phyloP scores from a whole-genome alignment of 805 yeast genomes.

The Saturnispora diversa region DNA sequence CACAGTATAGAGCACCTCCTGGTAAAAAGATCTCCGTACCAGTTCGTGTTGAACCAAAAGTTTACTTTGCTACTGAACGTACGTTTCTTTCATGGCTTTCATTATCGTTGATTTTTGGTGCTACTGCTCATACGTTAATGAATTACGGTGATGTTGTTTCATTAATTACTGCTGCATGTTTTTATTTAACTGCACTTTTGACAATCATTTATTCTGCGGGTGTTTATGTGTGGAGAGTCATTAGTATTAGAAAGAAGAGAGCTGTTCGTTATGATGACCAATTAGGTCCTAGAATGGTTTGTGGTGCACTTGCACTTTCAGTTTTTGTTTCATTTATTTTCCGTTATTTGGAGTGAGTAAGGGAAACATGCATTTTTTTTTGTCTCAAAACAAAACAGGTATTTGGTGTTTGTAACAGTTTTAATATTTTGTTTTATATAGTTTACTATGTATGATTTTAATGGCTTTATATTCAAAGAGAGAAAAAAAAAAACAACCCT shows the following conservation, averaged over 20 bases:
- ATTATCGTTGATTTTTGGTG: conserved; percentile 79
- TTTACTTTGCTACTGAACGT: conserved; percentile 97
- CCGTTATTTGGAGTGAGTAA: conserved; percentile 31
- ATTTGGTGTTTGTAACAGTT: neutral
- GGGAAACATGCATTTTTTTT: neutral
- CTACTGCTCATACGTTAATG: conserved; percentile 78
- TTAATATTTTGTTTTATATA: neutral
- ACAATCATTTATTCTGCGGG: conserved; percentile 66
- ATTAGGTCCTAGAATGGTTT: conserved; percentile 78
- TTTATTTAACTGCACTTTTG: conserved; percentile 69
- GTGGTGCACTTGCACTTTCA: conserved; percentile 64
- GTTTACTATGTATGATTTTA: neutral
- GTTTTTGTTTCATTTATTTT: conserved; percentile 55
- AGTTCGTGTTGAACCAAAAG: conserved; percentile 95
- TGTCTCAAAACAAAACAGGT: neutral
- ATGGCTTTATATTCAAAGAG: neutral
- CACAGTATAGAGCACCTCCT: conserved; percentile 62
- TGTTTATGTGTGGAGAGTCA: conserved; percentile 73
- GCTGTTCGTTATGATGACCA: conserved; percentile 82
- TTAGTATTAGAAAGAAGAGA: conserved; percentile 72
- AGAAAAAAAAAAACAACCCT: neutral
- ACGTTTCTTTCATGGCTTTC: conserved; percentile 92
- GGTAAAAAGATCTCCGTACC: conserved; percentile 90
- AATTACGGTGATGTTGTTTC: conserved; percentile 76
- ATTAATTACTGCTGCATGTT: conserved; percentile 76